Conservation (phyloP, 805 yeast genomes). For the Metschnikowia baotianmanensis region DNA sequence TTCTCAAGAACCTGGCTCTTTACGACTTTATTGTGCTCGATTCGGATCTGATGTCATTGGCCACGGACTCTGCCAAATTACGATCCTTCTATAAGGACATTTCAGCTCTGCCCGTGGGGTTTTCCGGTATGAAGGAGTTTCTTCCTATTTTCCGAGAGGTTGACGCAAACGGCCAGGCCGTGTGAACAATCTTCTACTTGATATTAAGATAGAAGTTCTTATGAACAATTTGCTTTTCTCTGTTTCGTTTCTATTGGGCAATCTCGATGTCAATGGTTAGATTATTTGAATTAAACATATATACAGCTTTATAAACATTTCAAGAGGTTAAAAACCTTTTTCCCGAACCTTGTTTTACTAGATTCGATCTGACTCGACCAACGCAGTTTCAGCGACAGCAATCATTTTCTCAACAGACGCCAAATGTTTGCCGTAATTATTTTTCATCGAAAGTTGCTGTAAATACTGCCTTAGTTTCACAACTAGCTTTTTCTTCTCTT, state of each 20-base stretch:
- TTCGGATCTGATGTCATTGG: conserved; percentile 5
- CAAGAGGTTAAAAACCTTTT: not conserved
- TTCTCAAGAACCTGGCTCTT: conserved; percentile 12
- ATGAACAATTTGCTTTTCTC: too few species aligned
- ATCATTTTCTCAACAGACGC: conserved; percentile 78
- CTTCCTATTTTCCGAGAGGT: conserved; percentile 6
- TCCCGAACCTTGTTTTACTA: not conserved
- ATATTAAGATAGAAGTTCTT: too few species aligned
- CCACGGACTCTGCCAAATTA: conserved; percentile 10
- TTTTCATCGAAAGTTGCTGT: conserved; percentile 62
- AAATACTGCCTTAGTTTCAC: conserved; percentile 76
- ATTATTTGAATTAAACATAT: conserved; percentile 1
- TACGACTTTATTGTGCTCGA: conserved; percentile 13
- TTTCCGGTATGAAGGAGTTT: conserved; percentile 6
- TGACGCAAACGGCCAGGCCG: not conserved
- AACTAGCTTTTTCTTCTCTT: conserved; percentile 67
- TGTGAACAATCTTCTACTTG: not conserved
- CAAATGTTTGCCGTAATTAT: conserved; percentile 74
- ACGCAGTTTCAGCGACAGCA: conserved; percentile 51
- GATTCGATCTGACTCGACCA: conserved; percentile 34
- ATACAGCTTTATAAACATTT: conserved; percentile 3
- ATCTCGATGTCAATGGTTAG: not conserved
- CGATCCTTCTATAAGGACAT: conserved; percentile 11
- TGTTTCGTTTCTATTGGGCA: not conserved
- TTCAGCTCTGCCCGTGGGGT: conserved; percentile 7